phyloP scores from a whole-genome alignment of 805 yeast genomes.

The Candida sphagnicola region DNA sequence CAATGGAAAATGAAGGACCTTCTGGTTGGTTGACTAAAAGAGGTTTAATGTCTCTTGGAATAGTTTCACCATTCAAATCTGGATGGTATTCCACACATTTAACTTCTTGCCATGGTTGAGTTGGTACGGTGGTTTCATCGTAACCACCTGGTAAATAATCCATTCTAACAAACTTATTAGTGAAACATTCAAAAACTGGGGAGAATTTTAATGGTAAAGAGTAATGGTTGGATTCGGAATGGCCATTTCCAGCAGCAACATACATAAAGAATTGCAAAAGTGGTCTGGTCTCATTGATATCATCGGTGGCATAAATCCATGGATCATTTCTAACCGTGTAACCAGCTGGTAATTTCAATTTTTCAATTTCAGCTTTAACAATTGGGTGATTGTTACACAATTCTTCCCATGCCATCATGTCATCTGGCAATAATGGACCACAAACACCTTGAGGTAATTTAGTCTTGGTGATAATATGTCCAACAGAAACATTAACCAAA shows the following conservation, averaged over 20 bases:
- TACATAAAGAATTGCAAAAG: constrained; percentile 74
- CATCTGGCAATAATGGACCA: constrained; percentile 72
- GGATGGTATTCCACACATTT: constrained; percentile 70
- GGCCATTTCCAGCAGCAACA: constrained; percentile 57
- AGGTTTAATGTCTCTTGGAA: constrained; percentile 61
- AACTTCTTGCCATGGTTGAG: constrained; percentile 58
- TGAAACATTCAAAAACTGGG: constrained; percentile 64
- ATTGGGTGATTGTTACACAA: constrained; percentile 50
- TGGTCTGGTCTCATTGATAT: constrained; percentile 54
- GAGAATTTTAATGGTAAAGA: constrained; percentile 70
- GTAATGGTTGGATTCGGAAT: constrained; percentile 72
- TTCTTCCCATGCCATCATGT: constrained; percentile 51
- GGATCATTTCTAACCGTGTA: constrained; percentile 63
- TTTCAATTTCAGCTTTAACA: constrained; percentile 61
- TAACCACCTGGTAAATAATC: constrained; percentile 71
- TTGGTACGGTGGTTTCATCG: constrained; percentile 56
- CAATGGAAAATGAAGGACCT: constrained; percentile 65
- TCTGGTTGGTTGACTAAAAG: constrained; percentile 70
- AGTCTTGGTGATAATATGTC: constrained; percentile 56
- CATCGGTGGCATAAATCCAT: constrained; percentile 85
- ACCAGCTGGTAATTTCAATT: constrained; percentile 58
- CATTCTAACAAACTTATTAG: constrained; percentile 61
- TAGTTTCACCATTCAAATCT: constrained; percentile 53
- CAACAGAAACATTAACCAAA: constrained; percentile 59
- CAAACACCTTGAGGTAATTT: constrained; percentile 56